A percentile compares a stretch with the other conserved stretches of the same genome.
Conservation (phyloP, 2,329 filamentous ascomycete genomes). For the Neofusicoccum sp. region DNA sequence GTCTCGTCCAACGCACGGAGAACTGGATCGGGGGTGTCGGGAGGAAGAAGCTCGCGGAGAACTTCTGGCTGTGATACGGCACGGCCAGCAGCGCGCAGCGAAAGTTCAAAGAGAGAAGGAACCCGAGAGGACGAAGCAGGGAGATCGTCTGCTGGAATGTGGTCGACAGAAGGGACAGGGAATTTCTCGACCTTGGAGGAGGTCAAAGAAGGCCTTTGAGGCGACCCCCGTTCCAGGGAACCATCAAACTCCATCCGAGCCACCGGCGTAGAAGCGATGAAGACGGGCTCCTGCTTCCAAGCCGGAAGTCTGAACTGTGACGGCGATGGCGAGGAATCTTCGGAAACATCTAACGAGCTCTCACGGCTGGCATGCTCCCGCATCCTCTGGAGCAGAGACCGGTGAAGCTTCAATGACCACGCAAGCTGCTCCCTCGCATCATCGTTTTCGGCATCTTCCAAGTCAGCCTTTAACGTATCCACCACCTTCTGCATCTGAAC, state of each 20-base stretch:
- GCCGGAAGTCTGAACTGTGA: slow-evolving; percentile 7
- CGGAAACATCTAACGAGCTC: not conserved
- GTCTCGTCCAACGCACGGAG: slow-evolving; percentile 2
- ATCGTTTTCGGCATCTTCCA: not conserved
- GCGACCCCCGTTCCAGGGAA: slow-evolving; percentile 10
- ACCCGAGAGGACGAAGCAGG: slow-evolving; percentile 16
- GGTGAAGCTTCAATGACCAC: slow-evolving; percentile 13
- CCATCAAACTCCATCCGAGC: slow-evolving; percentile 35
- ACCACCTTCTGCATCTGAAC: not conserved
- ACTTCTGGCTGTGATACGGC: not conserved
- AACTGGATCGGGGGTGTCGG: slow-evolving; percentile 9
- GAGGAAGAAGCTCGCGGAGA: slow-evolving; percentile 1
- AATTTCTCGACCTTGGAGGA: not conserved
- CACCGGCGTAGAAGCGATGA: slow-evolving; percentile 22
- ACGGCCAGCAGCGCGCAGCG: slow-evolving; percentile 28
- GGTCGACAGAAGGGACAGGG: slow-evolving; percentile 12
- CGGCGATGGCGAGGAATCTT: not conserved
- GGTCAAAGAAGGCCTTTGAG: not conserved
- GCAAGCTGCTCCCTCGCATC: not conserved
- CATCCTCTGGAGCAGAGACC: slow-evolving; percentile 2
- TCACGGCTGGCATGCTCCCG: not conserved
- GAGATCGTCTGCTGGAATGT: slow-evolving; percentile 12
- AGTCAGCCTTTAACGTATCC: not conserved
- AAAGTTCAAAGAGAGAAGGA: slow-evolving; percentile 41
- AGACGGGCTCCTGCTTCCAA: slow-evolving; percentile 24